A percentile compares a stretch with the other conserved stretches of the same genome.
Evolutionary conservation across 371 early-diverging fungal species (phyloP).

Genomic region (Rhizopus arrhizus): DNA sequence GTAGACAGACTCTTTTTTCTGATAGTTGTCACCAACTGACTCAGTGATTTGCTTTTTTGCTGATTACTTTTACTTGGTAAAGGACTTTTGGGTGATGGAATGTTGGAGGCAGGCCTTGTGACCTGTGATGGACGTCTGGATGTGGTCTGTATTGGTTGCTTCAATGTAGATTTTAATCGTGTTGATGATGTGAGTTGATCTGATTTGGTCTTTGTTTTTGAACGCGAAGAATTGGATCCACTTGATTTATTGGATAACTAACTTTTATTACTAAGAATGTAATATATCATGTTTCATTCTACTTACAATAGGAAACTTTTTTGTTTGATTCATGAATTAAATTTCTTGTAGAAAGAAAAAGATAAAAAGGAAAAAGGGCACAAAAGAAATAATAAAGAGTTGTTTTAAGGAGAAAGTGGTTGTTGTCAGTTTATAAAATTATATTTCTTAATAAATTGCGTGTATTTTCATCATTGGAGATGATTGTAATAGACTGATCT

Average conservation of each 20-base stretch:
- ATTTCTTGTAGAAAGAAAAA: not conserved
- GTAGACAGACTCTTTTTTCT: not conserved
- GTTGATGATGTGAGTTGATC: no score
- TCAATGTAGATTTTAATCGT: no score
- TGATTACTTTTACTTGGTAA: no score
- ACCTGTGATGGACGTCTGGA: not conserved
- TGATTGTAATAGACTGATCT: constrained; percentile 16
- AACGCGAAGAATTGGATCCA: not conserved
- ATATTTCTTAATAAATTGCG: constrained; percentile 21
- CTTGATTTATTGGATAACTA: not conserved
- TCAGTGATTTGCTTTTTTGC: not conserved
- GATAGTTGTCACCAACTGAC: not conserved
- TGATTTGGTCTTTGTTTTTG: no score
- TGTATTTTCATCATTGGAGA: constrained; percentile 25
- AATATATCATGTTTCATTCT: no score
- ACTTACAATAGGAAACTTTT: constrained; percentile 1
- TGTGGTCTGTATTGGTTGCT: not conserved
- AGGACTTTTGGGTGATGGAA: not conserved
- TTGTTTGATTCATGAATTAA: not conserved
- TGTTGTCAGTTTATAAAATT: constrained; percentile 10
- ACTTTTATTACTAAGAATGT: no score
- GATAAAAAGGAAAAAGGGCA: constrained; percentile 4
- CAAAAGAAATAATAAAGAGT: constrained; percentile 1
- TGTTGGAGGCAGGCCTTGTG: not conserved
- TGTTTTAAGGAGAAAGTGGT: not conserved